Base-by-base conservation (phyloP, 2,329 filamentous ascomycete species). In the Conoideocrella luteorostrata region DNA sequence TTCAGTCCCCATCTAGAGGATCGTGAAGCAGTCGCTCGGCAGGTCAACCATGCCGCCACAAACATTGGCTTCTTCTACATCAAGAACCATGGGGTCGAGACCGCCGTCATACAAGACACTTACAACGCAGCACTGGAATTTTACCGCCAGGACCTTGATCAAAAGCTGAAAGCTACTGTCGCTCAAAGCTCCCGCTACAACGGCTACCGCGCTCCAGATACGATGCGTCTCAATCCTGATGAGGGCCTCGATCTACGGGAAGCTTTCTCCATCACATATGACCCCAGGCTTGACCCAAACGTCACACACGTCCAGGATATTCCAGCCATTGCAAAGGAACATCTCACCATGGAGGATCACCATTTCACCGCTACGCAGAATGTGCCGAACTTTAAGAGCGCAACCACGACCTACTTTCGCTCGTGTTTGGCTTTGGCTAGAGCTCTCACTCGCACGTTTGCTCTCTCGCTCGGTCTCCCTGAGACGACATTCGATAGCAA, bases 51-150 rank as follows among this genome's bases (percentile, higher is more conserved):
- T 0, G 75, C 75, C 0, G 69, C 73, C 3, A 66, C 69, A 12
- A 71, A 66, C 29, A 75, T 63, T 0, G 75, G 74, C 3, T 78
- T 78, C 60, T 78, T 78, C 57, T 78, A 78, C 58, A 63, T 77
- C 46, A 63, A 62, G 47, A 71, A 74, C 45, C 73, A 77, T 46
- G 69, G 72, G 17, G 34, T 39, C 20, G 46, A 64, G 0, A 32
- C 59, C 2, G 52, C 56, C 21, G 42, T 57, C 11, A 60, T 55
- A 3, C 45, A 58, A 4, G 46, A 63, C 59, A 10, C 62, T 60
- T 55, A 5, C 47, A 55, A 5, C 43, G 63, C 60, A 7, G 63
- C 61, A 24, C 50, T 68, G 4, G 53, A 60, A 3, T 78, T 78
- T 53, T 78, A 78, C 57, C 62, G 58, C 5, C 73, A 77, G 47